phyloP scores from a whole-genome alignment of 2,329 filamentous ascomycete species.

The Capronia americana region DNA sequence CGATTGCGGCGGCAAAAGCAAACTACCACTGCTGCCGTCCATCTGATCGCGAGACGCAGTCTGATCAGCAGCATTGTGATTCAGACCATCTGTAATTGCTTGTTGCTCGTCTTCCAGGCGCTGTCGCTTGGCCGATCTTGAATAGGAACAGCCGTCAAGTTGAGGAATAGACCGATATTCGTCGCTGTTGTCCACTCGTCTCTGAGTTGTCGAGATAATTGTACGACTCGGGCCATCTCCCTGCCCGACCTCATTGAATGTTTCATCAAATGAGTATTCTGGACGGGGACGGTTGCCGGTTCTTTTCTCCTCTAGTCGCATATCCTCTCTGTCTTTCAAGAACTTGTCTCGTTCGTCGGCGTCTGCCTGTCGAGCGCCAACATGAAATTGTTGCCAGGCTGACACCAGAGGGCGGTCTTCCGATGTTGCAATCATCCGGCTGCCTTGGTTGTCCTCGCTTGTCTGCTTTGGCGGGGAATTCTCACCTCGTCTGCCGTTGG shows the following conservation, averaged over 20 bases:
- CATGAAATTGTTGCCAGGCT: slow-evolving; percentile 50
- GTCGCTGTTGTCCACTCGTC: slow-evolving; percentile 5
- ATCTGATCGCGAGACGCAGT: slow-evolving; percentile 10
- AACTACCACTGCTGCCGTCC: slow-evolving; percentile 17
- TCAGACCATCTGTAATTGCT: neutral
- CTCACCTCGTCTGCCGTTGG: neutral
- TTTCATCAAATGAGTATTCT: slow-evolving; percentile 44
- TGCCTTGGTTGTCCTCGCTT: neutral
- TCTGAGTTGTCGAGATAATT: slow-evolving; percentile 24
- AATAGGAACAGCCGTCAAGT: slow-evolving; percentile 35
- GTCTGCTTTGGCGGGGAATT: slow-evolving; percentile 1
- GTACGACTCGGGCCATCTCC: slow-evolving; percentile 21
- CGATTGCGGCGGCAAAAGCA: neutral
- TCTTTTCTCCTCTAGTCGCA: slow-evolving; percentile 29
- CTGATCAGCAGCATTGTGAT: neutral
- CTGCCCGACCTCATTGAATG: slow-evolving; percentile 48
- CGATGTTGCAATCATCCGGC: slow-evolving; percentile 25
- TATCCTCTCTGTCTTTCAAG: slow-evolving; percentile 39
- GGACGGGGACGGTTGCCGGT: slow-evolving; percentile 26
- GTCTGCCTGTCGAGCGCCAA: slow-evolving; percentile 44
- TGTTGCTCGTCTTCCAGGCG: slow-evolving; percentile 16
- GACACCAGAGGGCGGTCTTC: slow-evolving; percentile 37
- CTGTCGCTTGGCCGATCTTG: slow-evolving; percentile 32
- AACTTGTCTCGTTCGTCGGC: slow-evolving; percentile 44
- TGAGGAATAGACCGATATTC: slow-evolving; percentile 25